A percentile compares a stretch with the other conserved stretches of the same genome.
phyloP scores from a whole-genome alignment of 306 rosid species.

The Urtica urens region DNA sequence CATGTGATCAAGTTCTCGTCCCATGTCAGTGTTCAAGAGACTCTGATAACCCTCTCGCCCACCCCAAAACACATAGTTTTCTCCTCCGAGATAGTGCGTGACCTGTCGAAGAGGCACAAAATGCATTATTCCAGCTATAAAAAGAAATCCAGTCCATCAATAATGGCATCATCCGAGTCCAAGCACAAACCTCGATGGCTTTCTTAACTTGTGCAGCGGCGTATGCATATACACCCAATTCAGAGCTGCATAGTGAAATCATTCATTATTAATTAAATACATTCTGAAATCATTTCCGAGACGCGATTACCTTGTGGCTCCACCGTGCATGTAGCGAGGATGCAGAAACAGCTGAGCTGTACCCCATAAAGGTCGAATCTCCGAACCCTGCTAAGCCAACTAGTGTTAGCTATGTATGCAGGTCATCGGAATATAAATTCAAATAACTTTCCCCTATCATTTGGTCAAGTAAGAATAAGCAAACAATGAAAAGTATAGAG shows the following conservation, averaged over 20 bases:
- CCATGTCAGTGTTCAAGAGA: constrained; percentile 96
- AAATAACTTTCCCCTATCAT: not conserved
- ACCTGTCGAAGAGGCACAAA: constrained; percentile 41
- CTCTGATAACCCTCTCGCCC: constrained; percentile 96
- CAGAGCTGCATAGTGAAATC: constrained; percentile 40
- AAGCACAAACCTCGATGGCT: constrained; percentile 70
- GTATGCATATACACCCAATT: constrained; percentile 69
- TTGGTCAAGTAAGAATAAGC: not conserved
- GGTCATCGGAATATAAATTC: not conserved
- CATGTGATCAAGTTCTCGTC: constrained; percentile 83
- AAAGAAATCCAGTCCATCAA: not conserved
- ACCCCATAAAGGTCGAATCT: constrained; percentile 76
- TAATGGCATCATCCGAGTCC: not conserved
- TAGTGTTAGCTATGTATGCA: not conserved
- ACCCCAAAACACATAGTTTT: constrained; percentile 95
- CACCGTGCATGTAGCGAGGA: constrained; percentile 98
- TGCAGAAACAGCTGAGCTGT: constrained; percentile 90
- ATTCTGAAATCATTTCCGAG: not conserved
- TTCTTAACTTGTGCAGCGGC: constrained; percentile 99
- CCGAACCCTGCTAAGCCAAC: constrained; percentile 40
- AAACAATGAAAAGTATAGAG: not conserved
- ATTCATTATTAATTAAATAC: not conserved
- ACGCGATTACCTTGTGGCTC: constrained; percentile 62
- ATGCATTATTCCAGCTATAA: not conserved
- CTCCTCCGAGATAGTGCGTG: constrained; percentile 86